A percentile compares a stretch with the other conserved stretches of the same genome.
Conservation (phyloP, 768 basidiomycete species). For the Rhizopogon rudus region DNA sequence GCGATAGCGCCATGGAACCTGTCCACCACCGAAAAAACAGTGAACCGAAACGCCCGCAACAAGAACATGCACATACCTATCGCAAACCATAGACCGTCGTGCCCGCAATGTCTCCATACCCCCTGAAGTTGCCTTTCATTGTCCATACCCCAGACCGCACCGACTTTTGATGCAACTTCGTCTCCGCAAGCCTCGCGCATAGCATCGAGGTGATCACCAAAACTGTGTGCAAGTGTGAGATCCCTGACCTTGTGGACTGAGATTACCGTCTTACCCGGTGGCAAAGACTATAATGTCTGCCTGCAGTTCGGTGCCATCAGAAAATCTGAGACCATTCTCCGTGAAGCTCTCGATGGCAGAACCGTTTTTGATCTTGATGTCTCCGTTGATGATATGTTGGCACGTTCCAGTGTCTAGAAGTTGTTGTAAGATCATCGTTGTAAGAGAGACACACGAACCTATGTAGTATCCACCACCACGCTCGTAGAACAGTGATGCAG, state of each 20-base stretch:
- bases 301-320: slow-evolving; percentile 23
- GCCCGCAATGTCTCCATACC: slow-evolving; percentile 27
- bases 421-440: neutral
- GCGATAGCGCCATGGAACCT: slow-evolving; percentile 20
- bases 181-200: no score
- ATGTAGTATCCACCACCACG: slow-evolving; percentile 38
- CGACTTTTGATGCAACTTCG: no score
- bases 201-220: no score
- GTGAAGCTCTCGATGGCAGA: slow-evolving; percentile 27
- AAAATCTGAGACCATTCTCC: slow-evolving; percentile 23
- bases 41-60: neutral
- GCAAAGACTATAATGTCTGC: slow-evolving; percentile 30
- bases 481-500: slow-evolving; percentile 20
- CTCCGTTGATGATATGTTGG: slow-evolving; percentile 39
- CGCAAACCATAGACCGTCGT: slow-evolving; percentile 31
- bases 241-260: no score
- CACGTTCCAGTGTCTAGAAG: slow-evolving; percentile 34
- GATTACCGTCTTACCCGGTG: slow-evolving; percentile 16
- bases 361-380: slow-evolving; percentile 48
- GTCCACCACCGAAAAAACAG: neutral
- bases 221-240: no score
- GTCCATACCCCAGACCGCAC: slow-evolving; percentile 58
- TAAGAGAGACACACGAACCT: slow-evolving; percentile 17
- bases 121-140: slow-evolving; percentile 58
- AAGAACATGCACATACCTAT: slow-evolving; percentile 9